phyloP scores from a whole-genome alignment of 2,329 filamentous ascomycete genomes.

The Botrytis porri region DNA sequence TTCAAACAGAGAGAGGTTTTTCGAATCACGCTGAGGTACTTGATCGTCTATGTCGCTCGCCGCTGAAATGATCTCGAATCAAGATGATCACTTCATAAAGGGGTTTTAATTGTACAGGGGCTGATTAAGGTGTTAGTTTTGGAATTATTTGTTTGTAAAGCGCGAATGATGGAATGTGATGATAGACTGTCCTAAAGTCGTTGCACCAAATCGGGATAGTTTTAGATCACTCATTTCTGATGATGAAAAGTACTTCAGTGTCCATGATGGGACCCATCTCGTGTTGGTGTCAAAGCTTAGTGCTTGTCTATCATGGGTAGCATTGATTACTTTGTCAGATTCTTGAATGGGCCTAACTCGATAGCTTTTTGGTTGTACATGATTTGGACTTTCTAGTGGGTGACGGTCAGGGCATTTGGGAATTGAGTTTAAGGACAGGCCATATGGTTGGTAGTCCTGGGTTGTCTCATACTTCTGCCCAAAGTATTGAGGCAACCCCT shows the following conservation, averaged over 20 bases:
- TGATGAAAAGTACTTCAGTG: slow-evolving; percentile 26
- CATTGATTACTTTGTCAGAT: slow-evolving; percentile 25
- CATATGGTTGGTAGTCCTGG: slow-evolving; percentile 36
- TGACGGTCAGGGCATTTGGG: slow-evolving; percentile 1
- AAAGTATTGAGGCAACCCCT: slow-evolving; percentile 33
- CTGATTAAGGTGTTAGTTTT: slow-evolving; percentile 22
- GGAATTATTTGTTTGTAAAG: slow-evolving; percentile 12
- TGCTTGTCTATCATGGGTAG: slow-evolving; percentile 63
- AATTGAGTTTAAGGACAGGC: slow-evolving; percentile 30
- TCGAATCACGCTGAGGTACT: slow-evolving; percentile 32
- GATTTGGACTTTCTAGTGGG: slow-evolving; percentile 14
- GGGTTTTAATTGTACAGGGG: neutral
- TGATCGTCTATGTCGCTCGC: slow-evolving; percentile 25
- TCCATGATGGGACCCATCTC: slow-evolving; percentile 71
- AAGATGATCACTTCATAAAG: neutral
- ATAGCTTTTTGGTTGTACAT: slow-evolving; percentile 26
- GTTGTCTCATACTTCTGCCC: slow-evolving; percentile 30
- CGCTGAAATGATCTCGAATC: neutral
- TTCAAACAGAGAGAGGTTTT: slow-evolving; percentile 68
- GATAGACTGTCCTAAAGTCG: slow-evolving; percentile 23
- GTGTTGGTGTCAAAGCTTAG: slow-evolving; percentile 93
- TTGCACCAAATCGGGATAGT: slow-evolving; percentile 3
- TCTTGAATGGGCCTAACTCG: slow-evolving; percentile 18
- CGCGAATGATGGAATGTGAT: slow-evolving; percentile 31
- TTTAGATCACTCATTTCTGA: neutral